phyloP scores from a whole-genome alignment of 1,139 yeast species.

The Lodderomyces theae region DNA sequence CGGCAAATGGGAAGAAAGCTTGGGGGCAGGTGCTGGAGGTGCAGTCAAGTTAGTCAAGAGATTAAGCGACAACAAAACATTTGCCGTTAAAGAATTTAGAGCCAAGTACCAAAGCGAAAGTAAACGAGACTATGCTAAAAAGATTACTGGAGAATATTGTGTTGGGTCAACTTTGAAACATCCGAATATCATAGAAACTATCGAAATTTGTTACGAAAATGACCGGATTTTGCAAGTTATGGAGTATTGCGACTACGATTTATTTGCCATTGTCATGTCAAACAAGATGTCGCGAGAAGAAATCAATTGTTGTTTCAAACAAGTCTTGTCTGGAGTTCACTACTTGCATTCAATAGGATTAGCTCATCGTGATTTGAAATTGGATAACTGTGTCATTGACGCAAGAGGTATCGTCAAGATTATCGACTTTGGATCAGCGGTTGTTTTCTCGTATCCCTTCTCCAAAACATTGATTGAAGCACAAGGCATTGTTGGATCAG shows the following conservation, averaged over 20 bases:
- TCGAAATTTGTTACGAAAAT: conserved; percentile 87
- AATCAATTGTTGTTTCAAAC: conserved; percentile 87
- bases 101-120: conserved; percentile 73
- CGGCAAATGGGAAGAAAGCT: conserved; percentile 76
- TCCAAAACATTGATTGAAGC: conserved; percentile 77
- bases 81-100: conserved; percentile 93
- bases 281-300: conserved; percentile 87
- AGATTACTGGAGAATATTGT: conserved; percentile 93
- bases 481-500: conserved; percentile 91
- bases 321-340: conserved; percentile 75
- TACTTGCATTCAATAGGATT: conserved; percentile 86
- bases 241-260: conserved; percentile 93
- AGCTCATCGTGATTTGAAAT: conserved; percentile 88
- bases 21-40: conserved; percentile 98
- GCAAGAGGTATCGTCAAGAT: conserved; percentile 81
- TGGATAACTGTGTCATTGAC: conserved; percentile 91
- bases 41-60: conserved; percentile 76
- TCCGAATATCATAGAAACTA: conserved; percentile 86
- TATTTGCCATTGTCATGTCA: conserved; percentile 94
- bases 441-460: conserved; percentile 88
- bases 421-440: conserved; percentile 94
- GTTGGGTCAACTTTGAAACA: conserved; percentile 89
- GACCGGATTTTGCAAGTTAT: conserved; percentile 86
- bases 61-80: conserved; percentile 63
- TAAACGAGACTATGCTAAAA: conserved; percentile 85